These are phyloP conservation scores for Lanzia echinophila DNA, from an alignment of 2,329 filamentous ascomycete species.

Conservation along the genomic window DNA sequence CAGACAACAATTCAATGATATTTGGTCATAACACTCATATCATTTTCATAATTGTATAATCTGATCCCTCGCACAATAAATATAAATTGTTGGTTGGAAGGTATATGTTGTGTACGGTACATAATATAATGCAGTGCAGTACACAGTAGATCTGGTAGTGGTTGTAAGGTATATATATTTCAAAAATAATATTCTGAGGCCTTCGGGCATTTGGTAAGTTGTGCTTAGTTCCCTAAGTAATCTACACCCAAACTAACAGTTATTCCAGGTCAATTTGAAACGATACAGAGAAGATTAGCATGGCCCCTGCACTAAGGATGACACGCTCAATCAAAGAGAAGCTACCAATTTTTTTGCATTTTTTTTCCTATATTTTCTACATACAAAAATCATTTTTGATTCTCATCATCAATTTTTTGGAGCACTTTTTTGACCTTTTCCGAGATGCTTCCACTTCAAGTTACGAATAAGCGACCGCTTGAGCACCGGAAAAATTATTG, in stretches of 20 bases:
- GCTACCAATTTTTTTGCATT: constrained; percentile 24
- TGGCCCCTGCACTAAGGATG: constrained; percentile 86
- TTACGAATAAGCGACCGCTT: too few species aligned
- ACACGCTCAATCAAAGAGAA: constrained; percentile 36
- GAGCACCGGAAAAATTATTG: too few species aligned
- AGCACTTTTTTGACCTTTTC: neutral
- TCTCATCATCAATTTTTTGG: neutral
- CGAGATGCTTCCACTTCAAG: too few species aligned
- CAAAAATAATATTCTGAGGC: neutral
- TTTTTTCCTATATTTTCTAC: neutral
- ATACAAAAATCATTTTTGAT: neutral
- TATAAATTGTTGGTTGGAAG: too few species aligned
- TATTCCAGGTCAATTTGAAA: constrained; percentile 50
- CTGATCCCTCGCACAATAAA: too few species aligned
- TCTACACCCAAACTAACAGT: constrained; percentile 1
- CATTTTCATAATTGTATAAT: too few species aligned
- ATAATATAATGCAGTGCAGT: too few species aligned
- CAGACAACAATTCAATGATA: too few species aligned
- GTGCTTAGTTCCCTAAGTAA: neutral
- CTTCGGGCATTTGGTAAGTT: constrained; percentile 15
- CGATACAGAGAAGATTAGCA: constrained; percentile 73
- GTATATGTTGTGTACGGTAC: too few species aligned
- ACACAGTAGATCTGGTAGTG: too few species aligned
- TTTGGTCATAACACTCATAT: too few species aligned
- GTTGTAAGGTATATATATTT: constrained; percentile 1